Conservation (phyloP, 345 rosid species). For the Gossypium herbaceum region DNA sequence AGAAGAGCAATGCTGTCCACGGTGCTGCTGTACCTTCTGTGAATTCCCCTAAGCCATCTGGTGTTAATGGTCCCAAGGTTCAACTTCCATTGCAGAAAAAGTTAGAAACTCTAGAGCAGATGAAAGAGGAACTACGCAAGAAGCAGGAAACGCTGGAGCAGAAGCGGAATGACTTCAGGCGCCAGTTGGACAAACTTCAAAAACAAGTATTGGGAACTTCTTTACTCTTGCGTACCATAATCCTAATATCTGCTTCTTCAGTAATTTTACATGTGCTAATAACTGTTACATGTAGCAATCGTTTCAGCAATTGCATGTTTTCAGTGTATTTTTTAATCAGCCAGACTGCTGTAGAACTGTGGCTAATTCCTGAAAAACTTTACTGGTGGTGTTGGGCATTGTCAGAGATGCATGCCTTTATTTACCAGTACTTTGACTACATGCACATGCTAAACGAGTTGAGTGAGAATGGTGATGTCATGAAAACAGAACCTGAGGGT, state of each 20-base stretch:
- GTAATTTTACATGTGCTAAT: neutral
- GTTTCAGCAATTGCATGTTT: constrained; percentile 8
- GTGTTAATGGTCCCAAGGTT: constrained; percentile 48
- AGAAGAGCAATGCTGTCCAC: constrained; percentile 31
- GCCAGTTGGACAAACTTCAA: constrained; percentile 59
- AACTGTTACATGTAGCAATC: neutral
- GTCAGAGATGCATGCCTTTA: neutral
- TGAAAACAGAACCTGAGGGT: neutral
- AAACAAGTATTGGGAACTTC: constrained; percentile 51
- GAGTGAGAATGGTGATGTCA: neutral
- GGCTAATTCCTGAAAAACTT: neutral
- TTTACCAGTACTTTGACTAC: neutral
- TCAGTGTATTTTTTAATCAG: constrained; percentile 7
- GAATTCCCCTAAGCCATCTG: constrained; percentile 46
- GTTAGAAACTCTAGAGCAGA: constrained; percentile 61
- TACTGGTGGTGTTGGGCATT: neutral
- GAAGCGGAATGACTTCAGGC: constrained; percentile 75
- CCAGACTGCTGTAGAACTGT: neutral
- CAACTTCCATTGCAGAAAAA: constrained; percentile 65
- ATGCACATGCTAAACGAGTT: neutral
- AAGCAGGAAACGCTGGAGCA: constrained; percentile 89
- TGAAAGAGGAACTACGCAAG: constrained; percentile 83
- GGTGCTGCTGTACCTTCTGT: constrained; percentile 37
- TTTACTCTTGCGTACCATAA: constrained; percentile 5
- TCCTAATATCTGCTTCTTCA: neutral